Conservation (phyloP, 306 rosid genomes). For the Oemleria cerasiformis region DNA sequence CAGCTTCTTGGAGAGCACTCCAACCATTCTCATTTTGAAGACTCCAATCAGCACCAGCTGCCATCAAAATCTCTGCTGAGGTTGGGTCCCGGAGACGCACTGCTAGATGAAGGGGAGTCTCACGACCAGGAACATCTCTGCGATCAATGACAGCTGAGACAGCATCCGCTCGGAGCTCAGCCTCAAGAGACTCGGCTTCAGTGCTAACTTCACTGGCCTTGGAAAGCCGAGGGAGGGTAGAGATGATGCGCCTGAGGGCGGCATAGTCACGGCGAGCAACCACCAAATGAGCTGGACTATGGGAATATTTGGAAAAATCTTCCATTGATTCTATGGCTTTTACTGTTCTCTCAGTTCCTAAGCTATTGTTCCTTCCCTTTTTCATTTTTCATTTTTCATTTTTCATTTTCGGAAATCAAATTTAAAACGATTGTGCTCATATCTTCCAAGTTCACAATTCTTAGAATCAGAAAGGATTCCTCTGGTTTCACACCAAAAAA, state of each 20-base stretch:
- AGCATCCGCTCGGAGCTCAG: constrained; percentile 78
- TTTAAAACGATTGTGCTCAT: constrained; percentile 19
- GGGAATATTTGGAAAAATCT: constrained; percentile 69
- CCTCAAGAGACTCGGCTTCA: constrained; percentile 77
- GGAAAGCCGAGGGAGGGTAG: constrained; percentile 66
- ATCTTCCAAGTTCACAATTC: constrained; percentile 22
- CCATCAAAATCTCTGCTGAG: constrained; percentile 92
- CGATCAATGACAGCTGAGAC: constrained; percentile 71
- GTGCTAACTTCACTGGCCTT: constrained; percentile 80
- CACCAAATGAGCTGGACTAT: constrained; percentile 88
- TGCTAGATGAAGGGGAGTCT: constrained; percentile 96
- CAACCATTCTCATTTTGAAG: constrained; percentile 95
- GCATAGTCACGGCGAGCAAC: constrained; percentile 73
- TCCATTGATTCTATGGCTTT: constrained; percentile 48
- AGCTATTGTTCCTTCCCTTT: constrained; percentile 23
- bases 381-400: constrained; percentile 53
- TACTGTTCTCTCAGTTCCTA: constrained; percentile 43
- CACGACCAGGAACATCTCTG: constrained; percentile 96
- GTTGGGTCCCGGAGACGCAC: constrained; percentile 78
- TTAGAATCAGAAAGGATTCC: constrained; percentile 23
- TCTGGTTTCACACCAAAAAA: constrained; percentile 22
- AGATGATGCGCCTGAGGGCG: constrained; percentile 56
- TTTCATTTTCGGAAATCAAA: constrained; percentile 25
- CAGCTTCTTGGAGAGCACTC: constrained; percentile 99
- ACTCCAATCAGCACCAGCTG: constrained; percentile 98